Evolutionary conservation across 352 stramenopile species (phyloP), one percentile per base, ranked within the genome.

Genomic region (Globisporangium spinosum): DNA sequence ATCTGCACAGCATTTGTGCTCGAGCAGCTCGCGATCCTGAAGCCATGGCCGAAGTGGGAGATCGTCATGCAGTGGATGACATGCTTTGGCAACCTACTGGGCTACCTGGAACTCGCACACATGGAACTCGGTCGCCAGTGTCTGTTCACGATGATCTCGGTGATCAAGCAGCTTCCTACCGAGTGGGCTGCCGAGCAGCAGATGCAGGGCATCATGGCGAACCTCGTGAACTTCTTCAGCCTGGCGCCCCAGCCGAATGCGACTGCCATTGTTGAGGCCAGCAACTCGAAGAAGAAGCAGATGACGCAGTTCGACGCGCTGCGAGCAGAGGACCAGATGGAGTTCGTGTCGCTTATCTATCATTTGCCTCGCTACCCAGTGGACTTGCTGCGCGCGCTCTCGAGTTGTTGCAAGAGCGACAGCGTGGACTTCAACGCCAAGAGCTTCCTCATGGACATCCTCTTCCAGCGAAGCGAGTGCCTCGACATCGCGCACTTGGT

Each of bases 381-480:
- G 20, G 70, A 67, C 10, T 65, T 95, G 34, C 61, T 95, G n/a
- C 83, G 84, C 56, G 83, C 80, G 5, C 73, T 95, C 27, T 76
- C 87, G 23, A 87, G 79, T 35, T 93, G 85, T 70, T 93, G 87
- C 71, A 93, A 95, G 66, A 91, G 80, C 62, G 22, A 70, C 17
- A 60, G 71, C 20, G 82, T 95, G 10, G 67, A 82, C 58, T 66
- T 77, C 27, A 75, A 93, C 43, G 85, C 83, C n/a, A 95, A 95
- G 74, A 92, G 77, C 35, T 95, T 93, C 56, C 68, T 93, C 22
- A 80, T 95, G 51, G 87, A 95, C 55, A 91, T 95, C 71, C 47
- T 95, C 2, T 81, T 89, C 67, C 82, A 91, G 64, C 80, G 85
- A 5, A 73, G 77, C 29, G 74, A 89, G 25, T 70, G 63, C 61